phyloP scores from a whole-genome alignment of 1,284 basidiomycete genomes.

The Sporisorium scitamineum region DNA sequence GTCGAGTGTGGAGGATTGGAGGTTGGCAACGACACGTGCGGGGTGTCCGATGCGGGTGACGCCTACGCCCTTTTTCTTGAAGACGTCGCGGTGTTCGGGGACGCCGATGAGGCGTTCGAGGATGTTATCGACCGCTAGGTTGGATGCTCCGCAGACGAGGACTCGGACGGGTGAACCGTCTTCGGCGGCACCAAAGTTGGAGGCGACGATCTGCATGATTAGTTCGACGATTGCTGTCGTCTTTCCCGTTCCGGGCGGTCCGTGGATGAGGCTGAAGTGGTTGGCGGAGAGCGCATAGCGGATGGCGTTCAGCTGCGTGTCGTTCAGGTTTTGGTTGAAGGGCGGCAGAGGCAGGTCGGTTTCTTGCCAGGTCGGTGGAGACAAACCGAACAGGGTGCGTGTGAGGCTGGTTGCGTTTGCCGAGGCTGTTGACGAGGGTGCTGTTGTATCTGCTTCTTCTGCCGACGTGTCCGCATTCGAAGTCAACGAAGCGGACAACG shows the following conservation, averaged over 20 bases:
- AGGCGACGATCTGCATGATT: constrained; percentile 63
- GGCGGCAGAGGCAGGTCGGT: constrained; percentile 71
- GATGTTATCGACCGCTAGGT: constrained; percentile 79
- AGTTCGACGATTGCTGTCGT: constrained; percentile 71
- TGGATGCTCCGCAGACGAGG: constrained; percentile 89
- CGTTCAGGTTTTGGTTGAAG: constrained; percentile 82
- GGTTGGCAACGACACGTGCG: constrained; percentile 84
- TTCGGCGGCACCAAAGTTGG: constrained; percentile 35
- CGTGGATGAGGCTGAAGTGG: constrained; percentile 93
- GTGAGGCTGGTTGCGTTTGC: constrained; percentile 56
- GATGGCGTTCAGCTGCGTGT: constrained; percentile 85
- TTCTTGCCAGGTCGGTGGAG: constrained; percentile 44
- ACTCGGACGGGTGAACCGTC: constrained; percentile 72
- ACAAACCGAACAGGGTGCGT: constrained; percentile 43
- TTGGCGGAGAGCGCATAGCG: constrained; percentile 77
- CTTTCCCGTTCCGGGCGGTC: constrained; percentile 79
- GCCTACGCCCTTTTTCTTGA: constrained; percentile 41
- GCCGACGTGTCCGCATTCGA: constrained; percentile 27
- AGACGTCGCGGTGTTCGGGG: constrained; percentile 43
- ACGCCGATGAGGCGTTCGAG: constrained; percentile 60
- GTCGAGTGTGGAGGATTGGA: constrained; percentile 87
- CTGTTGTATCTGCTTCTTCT: constrained; percentile 27
- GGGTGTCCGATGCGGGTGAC: constrained; percentile 74
- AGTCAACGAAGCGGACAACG: constrained; percentile 8
- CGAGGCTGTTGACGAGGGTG: constrained; percentile 14